A percentile compares a stretch with the other conserved stretches of the same genome.
phyloP scores from a whole-genome alignment of 331 rosid genomes.

The Arachis monticola region DNA sequence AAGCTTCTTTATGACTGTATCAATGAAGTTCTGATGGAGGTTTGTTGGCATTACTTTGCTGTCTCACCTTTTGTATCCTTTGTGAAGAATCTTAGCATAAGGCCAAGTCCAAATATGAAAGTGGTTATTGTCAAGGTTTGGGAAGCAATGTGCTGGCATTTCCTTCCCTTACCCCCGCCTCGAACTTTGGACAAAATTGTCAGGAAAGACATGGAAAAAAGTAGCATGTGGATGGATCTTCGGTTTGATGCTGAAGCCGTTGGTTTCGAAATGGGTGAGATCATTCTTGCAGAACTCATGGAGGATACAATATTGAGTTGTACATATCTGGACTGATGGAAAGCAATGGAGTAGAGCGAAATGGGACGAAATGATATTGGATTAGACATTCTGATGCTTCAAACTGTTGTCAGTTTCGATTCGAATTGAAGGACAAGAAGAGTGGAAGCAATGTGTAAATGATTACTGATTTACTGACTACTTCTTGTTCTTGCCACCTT shows the following conservation, averaged over 20 bases:
- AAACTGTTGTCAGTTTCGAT: constrained; percentile 23
- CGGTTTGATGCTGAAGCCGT: constrained; percentile 63
- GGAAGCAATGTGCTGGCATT: constrained; percentile 76
- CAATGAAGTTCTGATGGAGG: constrained; percentile 71
- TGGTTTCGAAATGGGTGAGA: constrained; percentile 67
- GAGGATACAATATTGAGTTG: constrained; percentile 69
- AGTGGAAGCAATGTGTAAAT: constrained; percentile 50
- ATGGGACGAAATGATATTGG: not conserved
- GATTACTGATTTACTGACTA: constrained; percentile 13
- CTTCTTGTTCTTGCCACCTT: constrained; percentile 34
- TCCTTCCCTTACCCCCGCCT: constrained; percentile 72
- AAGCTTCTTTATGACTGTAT: constrained; percentile 73
- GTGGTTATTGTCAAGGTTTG: constrained; percentile 57
- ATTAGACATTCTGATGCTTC: not conserved
- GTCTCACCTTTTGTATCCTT: constrained; percentile 65
- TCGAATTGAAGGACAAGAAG: constrained; percentile 35
- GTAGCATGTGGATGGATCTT: constrained; percentile 75
- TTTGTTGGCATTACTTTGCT: constrained; percentile 61
- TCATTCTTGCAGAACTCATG: constrained; percentile 72
- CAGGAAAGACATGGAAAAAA: constrained; percentile 74
- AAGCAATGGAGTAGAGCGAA: not conserved
- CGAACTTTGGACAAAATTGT: constrained; percentile 82
- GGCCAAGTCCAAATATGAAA: constrained; percentile 53
- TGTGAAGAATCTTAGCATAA: constrained; percentile 44
- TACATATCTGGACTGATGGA: not conserved